Percentiles rank a stretch among this genome's conserved stretches.
Conservation (phyloP, 1,139 yeast species). For the Blastobotrys capitulatus region DNA sequence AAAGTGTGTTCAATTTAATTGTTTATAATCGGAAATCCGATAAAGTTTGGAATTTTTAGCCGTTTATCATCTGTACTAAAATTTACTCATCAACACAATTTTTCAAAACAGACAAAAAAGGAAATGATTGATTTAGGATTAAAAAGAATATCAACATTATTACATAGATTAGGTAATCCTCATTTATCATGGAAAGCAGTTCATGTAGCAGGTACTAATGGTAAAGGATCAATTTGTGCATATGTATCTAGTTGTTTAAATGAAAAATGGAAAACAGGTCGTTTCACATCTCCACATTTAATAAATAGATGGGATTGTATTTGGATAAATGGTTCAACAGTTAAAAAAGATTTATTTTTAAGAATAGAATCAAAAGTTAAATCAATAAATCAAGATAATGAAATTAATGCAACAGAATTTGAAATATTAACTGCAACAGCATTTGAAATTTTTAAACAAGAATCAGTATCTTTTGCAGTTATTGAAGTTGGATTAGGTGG, state of each 20-base stretch:
- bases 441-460: slow-evolving; percentile 59
- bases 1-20: too few relatives aligned
- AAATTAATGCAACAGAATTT: slow-evolving; percentile 74
- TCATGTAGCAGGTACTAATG: slow-evolving; percentile 92
- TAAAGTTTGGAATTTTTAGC: too few relatives aligned
- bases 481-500: slow-evolving; percentile 94
- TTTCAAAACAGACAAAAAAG: too few relatives aligned
- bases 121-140: slow-evolving; percentile 63
- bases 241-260: slow-evolving; percentile 62
- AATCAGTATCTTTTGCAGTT: slow-evolving; percentile 63
- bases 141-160: slow-evolving; percentile 51
- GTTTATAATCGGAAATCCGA: too few relatives aligned
- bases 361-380: slow-evolving; percentile 40
- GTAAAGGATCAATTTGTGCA: slow-evolving; percentile 87
- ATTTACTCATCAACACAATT: too few relatives aligned
- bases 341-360: slow-evolving; percentile 44
- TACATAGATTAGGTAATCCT: slow-evolving; percentile 62
- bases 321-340: slow-evolving; percentile 53
- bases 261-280: slow-evolving; percentile 51
- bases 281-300: slow-evolving; percentile 85
- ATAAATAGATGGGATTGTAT: slow-evolving; percentile 70
- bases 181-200: slow-evolving; percentile 56
- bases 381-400: slow-evolving; percentile 18
- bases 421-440: slow-evolving; percentile 83
- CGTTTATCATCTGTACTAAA: too few relatives aligned